phyloP scores from a whole-genome alignment of 1,284 basidiomycete genomes.

The Ganoderma meredithae region DNA sequence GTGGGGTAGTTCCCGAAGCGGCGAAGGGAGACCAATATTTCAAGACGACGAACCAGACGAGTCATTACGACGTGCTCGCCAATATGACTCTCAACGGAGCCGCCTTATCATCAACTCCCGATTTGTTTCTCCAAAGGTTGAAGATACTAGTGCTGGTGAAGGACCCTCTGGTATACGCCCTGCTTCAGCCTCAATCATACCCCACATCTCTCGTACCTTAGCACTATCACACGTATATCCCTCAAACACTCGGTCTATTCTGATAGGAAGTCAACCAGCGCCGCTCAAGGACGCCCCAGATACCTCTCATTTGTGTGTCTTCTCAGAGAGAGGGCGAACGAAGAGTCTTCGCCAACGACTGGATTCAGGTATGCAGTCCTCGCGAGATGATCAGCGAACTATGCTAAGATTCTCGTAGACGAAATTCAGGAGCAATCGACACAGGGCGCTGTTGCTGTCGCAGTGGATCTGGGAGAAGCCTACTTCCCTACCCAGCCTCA shows the following conservation, averaged over 20 bases:
- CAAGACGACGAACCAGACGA: background rate
- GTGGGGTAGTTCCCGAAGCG: background rate
- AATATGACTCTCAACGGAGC: slow-evolving; percentile 23
- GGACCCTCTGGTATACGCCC: background rate
- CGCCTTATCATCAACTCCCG: slow-evolving; percentile 25
- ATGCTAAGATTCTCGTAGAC: slow-evolving; percentile 1
- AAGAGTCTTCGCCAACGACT: slow-evolving; percentile 37
- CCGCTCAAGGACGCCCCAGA: background rate
- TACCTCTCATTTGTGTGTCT: slow-evolving; percentile 11
- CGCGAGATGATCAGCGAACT: background rate
- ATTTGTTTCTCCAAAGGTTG: slow-evolving; percentile 19
- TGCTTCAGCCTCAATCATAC: background rate
- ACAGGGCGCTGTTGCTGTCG: background rate
- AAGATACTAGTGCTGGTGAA: slow-evolving; percentile 9
- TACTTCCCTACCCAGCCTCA: slow-evolving; percentile 2
- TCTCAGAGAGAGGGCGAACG: slow-evolving; percentile 24
- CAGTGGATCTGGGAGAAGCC: background rate
- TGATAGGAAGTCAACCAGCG: background rate
- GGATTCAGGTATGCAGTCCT: slow-evolving; percentile 22
- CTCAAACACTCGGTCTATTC: background rate
- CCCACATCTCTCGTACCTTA: background rate
- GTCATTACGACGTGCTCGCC: slow-evolving; percentile 19
- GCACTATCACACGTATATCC: background rate
- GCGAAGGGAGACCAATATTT: background rate
- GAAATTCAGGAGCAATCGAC: slow-evolving; percentile 10